Evolutionary conservation across 768 basidiomycete genomes (phyloP).

Genomic region (Mycena maculata): DNA sequence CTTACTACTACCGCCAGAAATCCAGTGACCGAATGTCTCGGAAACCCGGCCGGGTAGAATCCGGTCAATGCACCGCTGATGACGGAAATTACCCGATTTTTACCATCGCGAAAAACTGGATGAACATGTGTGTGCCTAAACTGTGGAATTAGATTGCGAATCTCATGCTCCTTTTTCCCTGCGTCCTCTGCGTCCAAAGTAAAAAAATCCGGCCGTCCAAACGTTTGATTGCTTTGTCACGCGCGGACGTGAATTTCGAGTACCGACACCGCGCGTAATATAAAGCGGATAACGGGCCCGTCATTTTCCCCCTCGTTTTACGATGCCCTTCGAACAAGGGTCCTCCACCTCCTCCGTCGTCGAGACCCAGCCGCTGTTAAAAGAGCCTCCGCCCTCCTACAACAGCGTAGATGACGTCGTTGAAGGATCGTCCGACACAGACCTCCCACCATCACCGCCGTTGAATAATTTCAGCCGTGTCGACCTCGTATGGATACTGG

Average conservation of each 20-base stretch:
- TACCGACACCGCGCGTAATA: constrained; percentile 33
- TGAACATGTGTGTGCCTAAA: constrained; percentile 49
- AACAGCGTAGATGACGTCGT: constrained; percentile 56
- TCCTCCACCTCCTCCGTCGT: constrained; percentile 52
- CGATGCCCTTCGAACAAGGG: constrained; percentile 60
- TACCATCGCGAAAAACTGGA: constrained; percentile 35
- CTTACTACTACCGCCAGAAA: not conserved
- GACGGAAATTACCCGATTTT: constrained; percentile 30
- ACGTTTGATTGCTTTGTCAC: constrained; percentile 50
- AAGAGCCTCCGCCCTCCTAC: constrained; percentile 61
- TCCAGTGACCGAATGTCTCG: constrained; percentile 20
- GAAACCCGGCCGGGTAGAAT: constrained; percentile 16
- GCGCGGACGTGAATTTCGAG: constrained; percentile 44
- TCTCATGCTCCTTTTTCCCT: constrained; percentile 48
- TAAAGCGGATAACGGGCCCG: constrained; percentile 29
- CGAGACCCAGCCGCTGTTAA: constrained; percentile 70
- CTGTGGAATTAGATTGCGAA: constrained; percentile 52
- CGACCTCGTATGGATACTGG: constrained; percentile 78
- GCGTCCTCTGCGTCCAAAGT: constrained; percentile 38
- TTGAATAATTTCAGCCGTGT: constrained; percentile 59
- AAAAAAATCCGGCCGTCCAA: constrained; percentile 31
- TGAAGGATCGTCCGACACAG: constrained; percentile 42
- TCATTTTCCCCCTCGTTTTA: constrained; percentile 39
- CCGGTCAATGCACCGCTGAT: constrained; percentile 25
- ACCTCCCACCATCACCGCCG: constrained; percentile 38